Base-by-base conservation (phyloP, 805 yeast species). In the Nadsonia fulvescens region DNA sequence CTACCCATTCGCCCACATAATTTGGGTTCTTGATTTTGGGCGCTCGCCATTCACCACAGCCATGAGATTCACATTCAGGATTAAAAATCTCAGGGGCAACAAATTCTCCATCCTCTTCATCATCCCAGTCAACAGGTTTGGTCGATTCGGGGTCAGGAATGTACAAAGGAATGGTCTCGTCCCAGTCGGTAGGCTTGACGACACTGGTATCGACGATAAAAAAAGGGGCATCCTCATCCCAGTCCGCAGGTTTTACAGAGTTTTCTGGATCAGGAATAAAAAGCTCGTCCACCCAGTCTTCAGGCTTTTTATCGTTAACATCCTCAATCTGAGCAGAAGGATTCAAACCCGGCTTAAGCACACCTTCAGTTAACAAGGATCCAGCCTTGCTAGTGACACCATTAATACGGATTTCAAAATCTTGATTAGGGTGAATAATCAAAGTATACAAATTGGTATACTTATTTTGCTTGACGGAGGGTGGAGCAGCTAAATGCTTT, bases 71-170 rank as follows among this genome's bases (percentile, higher is more conserved):
- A 50, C 95, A 82, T 31, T 55, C 66, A 7, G 94, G 93, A 46
- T 82, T 82, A 23, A 54, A 54, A 24, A 81, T 57, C 24, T 56
- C 47, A 14, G 86, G 82, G 3, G 82, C 73, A 22, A 55, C 40
- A 91, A 91, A 83, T 40, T 61, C 71, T 4, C 93, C 94, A 44
- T 81, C 93, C 44, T 75, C 83, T 37, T 72, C 83, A 21, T 78
- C 93, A 43, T 77, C 77, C 94, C 94, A 82, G 42, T 63, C 72
- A 23, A 57, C 73, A 11, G 93, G 93, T 39, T 59, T 64, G 16
- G 33, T 42, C 15, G 78, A 72, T 2, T 54, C 58, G 20, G 91
- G 81, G 45, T 82, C 89, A 7, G 62, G 50, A 31, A 83, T 66
- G 33, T 50, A 64, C 32, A 51, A 58, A 7, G 65, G 61, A 14